These are phyloP conservation scores for Crithidia mellificae DNA, from an alignment of 208 protist genomes.

Conservation along the genomic window DNA sequence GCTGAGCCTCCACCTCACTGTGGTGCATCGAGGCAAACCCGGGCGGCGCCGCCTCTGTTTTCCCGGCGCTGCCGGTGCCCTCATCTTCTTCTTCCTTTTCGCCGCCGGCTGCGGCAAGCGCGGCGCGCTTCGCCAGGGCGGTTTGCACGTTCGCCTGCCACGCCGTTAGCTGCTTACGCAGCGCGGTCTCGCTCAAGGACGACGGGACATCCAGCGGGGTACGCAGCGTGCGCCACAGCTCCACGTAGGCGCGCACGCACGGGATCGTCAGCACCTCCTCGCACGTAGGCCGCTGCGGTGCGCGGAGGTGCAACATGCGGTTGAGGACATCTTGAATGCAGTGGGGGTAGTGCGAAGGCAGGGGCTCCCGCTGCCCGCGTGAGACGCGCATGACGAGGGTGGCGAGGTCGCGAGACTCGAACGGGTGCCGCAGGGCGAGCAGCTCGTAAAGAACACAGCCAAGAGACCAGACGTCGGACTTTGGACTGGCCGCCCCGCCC, in stretches of 20 bases:
- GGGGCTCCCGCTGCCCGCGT: slow-evolving; percentile 58
- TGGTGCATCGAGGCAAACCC: slow-evolving; percentile 32
- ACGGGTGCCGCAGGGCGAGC: slow-evolving; percentile 80
- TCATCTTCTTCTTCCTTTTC: too few species aligned
- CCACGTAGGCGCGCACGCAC: slow-evolving; percentile 52
- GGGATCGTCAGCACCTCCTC: slow-evolving; percentile 65
- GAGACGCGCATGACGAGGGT: slow-evolving; percentile 79
- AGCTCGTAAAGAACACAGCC: slow-evolving; percentile 93
- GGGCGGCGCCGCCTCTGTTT: too few species aligned
- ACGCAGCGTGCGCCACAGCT: slow-evolving; percentile 36
- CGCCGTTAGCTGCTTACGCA: slow-evolving; percentile 36
- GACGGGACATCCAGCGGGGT: slow-evolving; percentile 30
- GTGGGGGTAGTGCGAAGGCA: slow-evolving; percentile 69
- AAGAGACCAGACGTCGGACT: slow-evolving; percentile 91
- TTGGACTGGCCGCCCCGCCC: slow-evolving; percentile 60
- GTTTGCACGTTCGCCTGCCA: slow-evolving; percentile 24
- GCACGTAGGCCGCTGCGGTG: slow-evolving; percentile 57
- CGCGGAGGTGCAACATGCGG: slow-evolving; percentile 61
- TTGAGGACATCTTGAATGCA: slow-evolving; percentile 59
- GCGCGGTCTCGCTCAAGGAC: slow-evolving; percentile 36
- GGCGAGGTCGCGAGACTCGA: slow-evolving; percentile 77
- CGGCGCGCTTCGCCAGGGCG: slow-evolving; percentile 12
- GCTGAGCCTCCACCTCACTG: slow-evolving; percentile 29
- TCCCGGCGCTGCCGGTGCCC: too few species aligned
- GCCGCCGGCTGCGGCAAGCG: too few species aligned